Base-by-base conservation (phyloP, 2,329 filamentous ascomycete genomes). In the Penicillium sp. region DNA sequence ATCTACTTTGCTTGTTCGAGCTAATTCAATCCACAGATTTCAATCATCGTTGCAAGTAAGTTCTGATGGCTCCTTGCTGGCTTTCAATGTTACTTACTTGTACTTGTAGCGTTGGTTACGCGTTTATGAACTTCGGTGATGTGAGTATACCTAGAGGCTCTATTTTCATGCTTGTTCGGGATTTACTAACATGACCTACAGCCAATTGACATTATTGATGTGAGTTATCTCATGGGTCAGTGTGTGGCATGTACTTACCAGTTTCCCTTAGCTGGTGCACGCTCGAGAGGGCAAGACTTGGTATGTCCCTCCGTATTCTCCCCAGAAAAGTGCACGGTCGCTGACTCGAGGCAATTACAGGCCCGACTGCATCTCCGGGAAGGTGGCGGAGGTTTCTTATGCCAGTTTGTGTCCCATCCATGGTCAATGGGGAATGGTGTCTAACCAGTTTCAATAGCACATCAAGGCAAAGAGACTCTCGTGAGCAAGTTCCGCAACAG, bases 401-500 rank as follows among this genome's bases (percentile, higher is more conserved):
- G 94, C 94, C n/a, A 96, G 89, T 91, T 74, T 77, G 87, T 80
- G 8, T 45, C 47, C 23, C 25, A 39, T 37, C 32, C 27, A 12
- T 18, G 8, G 12, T 4, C 35, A 31, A 31, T 15, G 18, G 13
- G 8, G 8, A 41, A 45, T 32, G 34, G n/a, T 40, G 51, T 46
- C 67, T 77, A 52, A 77, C 48, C 50, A 18, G 53, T 10, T 13
- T 21, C 35, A 46, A 40, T 54, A 91, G 89, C 92, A 13, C 93
- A 96, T 56, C 94, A 99, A 77, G 94, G 94, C 44, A 88, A 88
- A 60, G 91, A 96, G 68, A 93, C 90, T 60, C 80, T 97, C 0
- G 85, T 97, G 7, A 89, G 95, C 71, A 97, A 97, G 70, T 99
- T 99, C 68, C 87, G 94, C 35, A 99, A 99, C 77, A 96, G 91